phyloP scores from a whole-genome alignment of 2,329 filamentous ascomycete species.

The Thermoascus crustaceus region DNA sequence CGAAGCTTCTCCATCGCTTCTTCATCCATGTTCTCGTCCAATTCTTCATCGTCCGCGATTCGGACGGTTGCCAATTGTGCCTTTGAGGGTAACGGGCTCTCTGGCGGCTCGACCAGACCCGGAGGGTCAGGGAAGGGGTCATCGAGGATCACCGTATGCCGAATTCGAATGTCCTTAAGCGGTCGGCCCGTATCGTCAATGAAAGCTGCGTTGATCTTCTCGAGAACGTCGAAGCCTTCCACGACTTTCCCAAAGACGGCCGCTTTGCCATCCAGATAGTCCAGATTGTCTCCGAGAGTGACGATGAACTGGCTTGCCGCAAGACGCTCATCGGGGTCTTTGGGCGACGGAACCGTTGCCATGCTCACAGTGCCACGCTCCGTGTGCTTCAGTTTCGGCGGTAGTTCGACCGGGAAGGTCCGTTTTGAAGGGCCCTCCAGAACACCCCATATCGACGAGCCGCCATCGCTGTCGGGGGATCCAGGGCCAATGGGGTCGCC shows the following conservation, averaged over 20 bases:
- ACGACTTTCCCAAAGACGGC: slow-evolving; percentile 92
- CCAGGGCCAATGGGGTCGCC: slow-evolving; percentile 87
- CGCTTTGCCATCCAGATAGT: slow-evolving; percentile 87
- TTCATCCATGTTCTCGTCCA: slow-evolving; percentile 71
- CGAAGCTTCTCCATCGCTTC: slow-evolving; percentile 71
- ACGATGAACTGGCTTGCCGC: slow-evolving; percentile 91
- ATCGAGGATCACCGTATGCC: slow-evolving; percentile 85
- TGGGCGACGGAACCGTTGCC: slow-evolving; percentile 74
- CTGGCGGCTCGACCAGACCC: slow-evolving; percentile 65
- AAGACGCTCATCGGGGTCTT: slow-evolving; percentile 71
- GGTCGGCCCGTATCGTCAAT: slow-evolving; percentile 79
- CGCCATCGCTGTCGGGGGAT: slow-evolving; percentile 78
- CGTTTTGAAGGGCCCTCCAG: slow-evolving; percentile 62
- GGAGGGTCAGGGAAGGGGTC: slow-evolving; percentile 82
- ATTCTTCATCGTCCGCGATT: slow-evolving; percentile 79
- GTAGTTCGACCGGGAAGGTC: slow-evolving; percentile 75
- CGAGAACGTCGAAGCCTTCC: slow-evolving; percentile 86
- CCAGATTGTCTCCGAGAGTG: slow-evolving; percentile 79
- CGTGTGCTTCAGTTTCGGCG: slow-evolving; percentile 77
- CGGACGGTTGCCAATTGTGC: slow-evolving; percentile 85
- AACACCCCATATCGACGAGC: slow-evolving; percentile 85
- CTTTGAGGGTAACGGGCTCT: slow-evolving; percentile 72
- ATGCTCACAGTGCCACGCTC: slow-evolving; percentile 93
- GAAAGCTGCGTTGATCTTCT: slow-evolving; percentile 87
- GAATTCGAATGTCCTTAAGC: slow-evolving; percentile 87